Base-by-base conservation (phyloP, 768 basidiomycete genomes). In the Boletus huronensis region DNA sequence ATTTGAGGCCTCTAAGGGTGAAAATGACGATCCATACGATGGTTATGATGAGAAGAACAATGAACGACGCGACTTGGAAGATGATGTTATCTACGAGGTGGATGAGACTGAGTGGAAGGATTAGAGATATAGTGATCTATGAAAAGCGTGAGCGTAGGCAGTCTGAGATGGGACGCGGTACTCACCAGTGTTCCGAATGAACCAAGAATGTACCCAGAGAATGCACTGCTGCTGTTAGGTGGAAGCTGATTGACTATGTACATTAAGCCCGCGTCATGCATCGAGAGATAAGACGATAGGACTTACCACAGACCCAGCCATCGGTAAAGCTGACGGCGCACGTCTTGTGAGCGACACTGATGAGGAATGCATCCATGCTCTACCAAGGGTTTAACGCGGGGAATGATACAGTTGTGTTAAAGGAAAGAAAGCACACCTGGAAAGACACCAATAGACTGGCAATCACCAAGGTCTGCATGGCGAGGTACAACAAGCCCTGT, bases 391-490 rank as follows among this genome's bases (percentile, higher is more conserved):
- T 60, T 13, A 23, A 38, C 23, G 28, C 10, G 4, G 4, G 29
- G 21, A 28, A 36, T 1, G 14, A 31, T 3, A 19, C 13, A 5
- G 14, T 6, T 5, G 21, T 6, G 14, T 5, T 14, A 35, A 17
- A 32, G 17, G 3, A 34, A 28, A 38, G 8, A n/a, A 10, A 28
- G 16, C 53, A 8, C 8, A 60, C 64, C 64, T 65, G 64, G 28
- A 65, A 66, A 6, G 64, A 65, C 49, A 63, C 64, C 13, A 66
- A 26, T 8, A 65, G 41, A 57, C 64, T 65, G 19, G 61, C 57
- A 3, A 66, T 51, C 9, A 65, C 64, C 42, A 66, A 32, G 10
- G 56, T 63, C 40, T 65, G 58, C 51, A 65, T 49, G 0, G 64
- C 64, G 0, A 65, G 59, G 34, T 61, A 65, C 31, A 66, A 17